These are phyloP conservation scores for Stephania japonica DNA, from an alignment of 164 flowering plant genomes.

Conservation along the genomic window DNA sequence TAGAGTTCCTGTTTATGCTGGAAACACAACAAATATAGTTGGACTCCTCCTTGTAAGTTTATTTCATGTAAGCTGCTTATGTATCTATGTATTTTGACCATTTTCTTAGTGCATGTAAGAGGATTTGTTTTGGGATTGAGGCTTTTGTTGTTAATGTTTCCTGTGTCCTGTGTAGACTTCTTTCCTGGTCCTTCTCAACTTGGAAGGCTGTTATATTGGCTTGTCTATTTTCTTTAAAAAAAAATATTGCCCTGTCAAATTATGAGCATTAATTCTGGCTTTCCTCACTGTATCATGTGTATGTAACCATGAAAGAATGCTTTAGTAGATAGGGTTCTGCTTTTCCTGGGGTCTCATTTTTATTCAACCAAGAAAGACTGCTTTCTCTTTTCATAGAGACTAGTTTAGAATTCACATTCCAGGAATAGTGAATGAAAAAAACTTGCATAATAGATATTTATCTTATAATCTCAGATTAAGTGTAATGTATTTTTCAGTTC, in stretches of 20 bases:
- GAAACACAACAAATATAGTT: constrained; percentile 58
- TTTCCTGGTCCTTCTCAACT: not conserved
- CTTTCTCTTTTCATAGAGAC: not conserved
- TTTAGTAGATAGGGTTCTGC: not conserved
- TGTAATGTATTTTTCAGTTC: too few species aligned
- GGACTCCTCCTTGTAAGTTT: constrained; percentile 69
- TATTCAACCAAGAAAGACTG: not conserved
- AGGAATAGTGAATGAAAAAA: not conserved
- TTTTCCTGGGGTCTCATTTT: not conserved
- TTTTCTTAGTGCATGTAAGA: not conserved
- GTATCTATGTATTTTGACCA: not conserved
- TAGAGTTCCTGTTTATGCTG: constrained; percentile 79
- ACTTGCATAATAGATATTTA: too few species aligned
- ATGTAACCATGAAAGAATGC: not conserved
- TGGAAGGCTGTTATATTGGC: not conserved
- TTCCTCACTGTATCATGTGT: too few species aligned
- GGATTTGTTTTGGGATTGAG: not conserved
- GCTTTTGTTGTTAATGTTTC: not conserved
- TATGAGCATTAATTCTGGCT: too few species aligned
- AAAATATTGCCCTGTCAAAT: too few species aligned
- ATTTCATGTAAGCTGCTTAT: not conserved
- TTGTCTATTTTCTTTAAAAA: not conserved
- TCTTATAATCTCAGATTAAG: too few species aligned
- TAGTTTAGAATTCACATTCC: not conserved
- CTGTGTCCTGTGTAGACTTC: not conserved